Conservation (phyloP, 164 flowering plant genomes). For the Macadamia integrifolia region DNA sequence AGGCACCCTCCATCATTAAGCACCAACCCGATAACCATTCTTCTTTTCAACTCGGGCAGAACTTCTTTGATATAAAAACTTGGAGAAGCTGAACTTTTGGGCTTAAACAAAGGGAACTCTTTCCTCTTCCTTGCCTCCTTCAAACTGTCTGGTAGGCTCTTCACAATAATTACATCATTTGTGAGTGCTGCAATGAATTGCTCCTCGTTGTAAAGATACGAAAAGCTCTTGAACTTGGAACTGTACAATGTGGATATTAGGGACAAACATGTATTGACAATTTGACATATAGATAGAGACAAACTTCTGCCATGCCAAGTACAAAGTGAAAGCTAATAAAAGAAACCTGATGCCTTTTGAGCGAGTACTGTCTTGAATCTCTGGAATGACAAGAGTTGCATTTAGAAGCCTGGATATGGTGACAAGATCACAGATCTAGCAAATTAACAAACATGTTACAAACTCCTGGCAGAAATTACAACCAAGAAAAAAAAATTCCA, state of each 20-base stretch:
- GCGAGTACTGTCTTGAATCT: conserved; percentile 76
- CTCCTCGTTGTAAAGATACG: conserved; percentile 87
- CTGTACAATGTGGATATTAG: conserved; percentile 36
- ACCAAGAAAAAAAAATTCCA: conserved; percentile 5
- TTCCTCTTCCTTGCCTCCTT: conserved; percentile 62
- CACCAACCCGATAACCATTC: conserved; percentile 67
- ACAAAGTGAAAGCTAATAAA: background rate
- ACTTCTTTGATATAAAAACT: conserved; percentile 53
- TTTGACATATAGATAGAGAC: background rate
- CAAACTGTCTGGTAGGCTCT: conserved; percentile 64
- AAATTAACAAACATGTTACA: conserved; percentile 40
- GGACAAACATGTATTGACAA: background rate
- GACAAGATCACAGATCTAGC: conserved; percentile 95
- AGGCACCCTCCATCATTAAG: conserved; percentile 75
- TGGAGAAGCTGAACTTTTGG: conserved; percentile 59
- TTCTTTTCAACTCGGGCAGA: conserved; percentile 57
- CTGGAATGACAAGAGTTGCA: conserved; percentile 97
- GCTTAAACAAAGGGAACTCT: conserved; percentile 58
- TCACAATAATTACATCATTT: conserved; percentile 66
- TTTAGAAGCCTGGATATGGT: conserved; percentile 88
- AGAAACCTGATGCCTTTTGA: conserved; percentile 89
- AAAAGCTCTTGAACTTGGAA: conserved; percentile 78
- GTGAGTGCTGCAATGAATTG: conserved; percentile 72
- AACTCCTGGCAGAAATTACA: conserved; percentile 19
- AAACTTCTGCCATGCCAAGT: background rate